Base-by-base conservation (phyloP, 2,329 filamentous ascomycete species). In the Aspergillus melleus region DNA sequence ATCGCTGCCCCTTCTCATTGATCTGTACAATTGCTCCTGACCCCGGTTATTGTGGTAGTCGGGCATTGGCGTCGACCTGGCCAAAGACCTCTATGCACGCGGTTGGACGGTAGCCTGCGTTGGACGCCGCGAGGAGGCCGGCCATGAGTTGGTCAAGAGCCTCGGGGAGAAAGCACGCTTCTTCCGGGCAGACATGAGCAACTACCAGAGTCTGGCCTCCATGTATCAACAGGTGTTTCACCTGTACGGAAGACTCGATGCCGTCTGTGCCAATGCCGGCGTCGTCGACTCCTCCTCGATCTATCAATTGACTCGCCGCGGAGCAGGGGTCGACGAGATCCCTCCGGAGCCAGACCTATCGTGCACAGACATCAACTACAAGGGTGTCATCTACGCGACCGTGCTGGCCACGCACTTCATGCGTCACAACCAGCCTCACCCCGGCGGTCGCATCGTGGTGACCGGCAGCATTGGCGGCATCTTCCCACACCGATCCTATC, bases 351-450 rank as follows among this genome's bases (percentile, higher is more conserved):
- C 81, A 0, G 75, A 83, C 61, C 64, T 81, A 3, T 56, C 65
- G 0, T 78, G 76, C 55, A 83, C 81, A 1, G 81, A 84, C 62
- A 69, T 83, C n/a, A 76, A 81, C 65, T 80, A 79, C 70, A 84
- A 84, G 66, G 80, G 79, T 3, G 76, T 84, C 1, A 67, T 84
- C 0, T 83, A 83, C 57, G 80, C 81, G 4, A 79, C 77, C 1
- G 76, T 78, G 57, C 71, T 84, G 9, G 80, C 83, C 1, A 80
- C 78, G 10, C 81, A 84, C 63, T 84, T 83, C 66, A 84, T 84
- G 82, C 74, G 81, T 12, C 77, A 82, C 59, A 84, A 83, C 58
- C 52, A 44, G 24, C 64, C 69, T 2, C 68, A 66, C 0, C 75
- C 75, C 0, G 79, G 78, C 2, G 81, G 80, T 1, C 76, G 72